A percentile compares a stretch with the other conserved stretches of the same genome.
Evolutionary conservation across 1,284 basidiomycete genomes (phyloP).

Genomic region (Vanrija sp.): DNA sequence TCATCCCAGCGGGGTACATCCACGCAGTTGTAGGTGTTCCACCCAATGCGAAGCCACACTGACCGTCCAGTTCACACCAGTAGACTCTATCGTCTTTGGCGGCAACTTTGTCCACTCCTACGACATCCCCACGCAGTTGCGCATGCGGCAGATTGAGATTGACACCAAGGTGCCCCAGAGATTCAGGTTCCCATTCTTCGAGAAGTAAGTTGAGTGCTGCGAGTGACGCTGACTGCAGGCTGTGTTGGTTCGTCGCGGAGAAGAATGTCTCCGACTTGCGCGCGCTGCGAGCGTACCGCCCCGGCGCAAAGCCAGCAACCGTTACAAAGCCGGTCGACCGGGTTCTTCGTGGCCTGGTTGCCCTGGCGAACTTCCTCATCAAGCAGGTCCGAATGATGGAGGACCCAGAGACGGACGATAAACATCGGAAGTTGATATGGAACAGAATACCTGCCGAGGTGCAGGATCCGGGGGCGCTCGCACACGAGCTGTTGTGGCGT

Average conservation of each 20-base stretch:
- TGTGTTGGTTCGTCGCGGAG: slow-evolving; percentile 86
- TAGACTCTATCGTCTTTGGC: slow-evolving; percentile 90
- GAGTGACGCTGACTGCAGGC: slow-evolving; percentile 50
- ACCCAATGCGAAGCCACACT: background rate
- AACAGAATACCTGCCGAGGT: slow-evolving; percentile 76
- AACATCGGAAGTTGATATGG: slow-evolving; percentile 65
- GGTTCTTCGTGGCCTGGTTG: slow-evolving; percentile 66
- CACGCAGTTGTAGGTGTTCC: slow-evolving; percentile 75
- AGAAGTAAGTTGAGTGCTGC: slow-evolving; percentile 56
- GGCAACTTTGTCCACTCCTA: slow-evolving; percentile 92
- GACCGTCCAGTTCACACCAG: slow-evolving; percentile 69
- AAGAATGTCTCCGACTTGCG: slow-evolving; percentile 70
- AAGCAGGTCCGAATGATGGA: slow-evolving; percentile 68
- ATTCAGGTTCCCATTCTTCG: slow-evolving; percentile 85
- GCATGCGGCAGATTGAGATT: slow-evolving; percentile 85
- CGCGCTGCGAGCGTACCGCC: slow-evolving; percentile 57
- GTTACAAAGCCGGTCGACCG: slow-evolving; percentile 47
- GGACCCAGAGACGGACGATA: slow-evolving; percentile 51
- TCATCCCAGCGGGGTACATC: slow-evolving; percentile 95
- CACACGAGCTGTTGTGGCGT: slow-evolving; percentile 77
- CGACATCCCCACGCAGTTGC: slow-evolving; percentile 29
- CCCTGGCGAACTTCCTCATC: slow-evolving; percentile 73
- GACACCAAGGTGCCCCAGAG: slow-evolving; percentile 89
- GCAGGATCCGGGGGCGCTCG: slow-evolving; percentile 68
- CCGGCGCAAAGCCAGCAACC: slow-evolving; percentile 7